Evolutionary conservation across 192 early-diverging fungal genomes (phyloP).

Genomic region (Mycoemilia scoparia): DNA sequence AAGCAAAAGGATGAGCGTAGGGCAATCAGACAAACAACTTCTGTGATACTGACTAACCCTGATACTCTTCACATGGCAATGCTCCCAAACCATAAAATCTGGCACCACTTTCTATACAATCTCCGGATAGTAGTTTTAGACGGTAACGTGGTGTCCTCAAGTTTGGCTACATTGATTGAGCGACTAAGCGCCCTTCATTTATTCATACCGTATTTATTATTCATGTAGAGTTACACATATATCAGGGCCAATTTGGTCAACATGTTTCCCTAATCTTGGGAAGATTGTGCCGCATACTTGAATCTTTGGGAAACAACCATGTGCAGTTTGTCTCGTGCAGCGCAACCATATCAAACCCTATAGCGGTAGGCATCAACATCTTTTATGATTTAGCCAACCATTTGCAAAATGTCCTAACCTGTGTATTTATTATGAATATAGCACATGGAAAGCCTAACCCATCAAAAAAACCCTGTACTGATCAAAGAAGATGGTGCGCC

Average conservation of each 20-base stretch:
- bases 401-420: no score
- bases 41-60: slow-evolving; percentile 63
- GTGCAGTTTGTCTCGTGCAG: slow-evolving; percentile 47
- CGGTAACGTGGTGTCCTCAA: no score
- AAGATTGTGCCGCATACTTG: slow-evolving; percentile 38
- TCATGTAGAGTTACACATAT: slow-evolving; percentile 63
- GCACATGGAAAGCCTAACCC: slow-evolving; percentile 7
- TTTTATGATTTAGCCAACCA: no score
- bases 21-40: slow-evolving; percentile 29
- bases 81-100: slow-evolving; percentile 33
- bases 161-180: no score
- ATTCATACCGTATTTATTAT: no score
- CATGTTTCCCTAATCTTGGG: slow-evolving; percentile 45
- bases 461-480: background rate
- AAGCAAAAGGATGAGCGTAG: slow-evolving; percentile 11
- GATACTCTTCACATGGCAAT: slow-evolving; percentile 62
- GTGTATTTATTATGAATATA: no score
- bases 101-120: slow-evolving; percentile 34
- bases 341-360: slow-evolving; percentile 51
- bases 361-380: no score
- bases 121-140: slow-evolving; percentile 53
- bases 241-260: slow-evolving; percentile 44
- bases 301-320: slow-evolving; percentile 20
- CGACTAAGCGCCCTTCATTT: no score
- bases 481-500: slow-evolving; percentile 10